Percentiles rank a stretch among this genome's conserved stretches.
These are phyloP conservation scores for Pythium pyrilobum DNA, from an alignment of 352 stramenopile species.

Conservation along the genomic window DNA sequence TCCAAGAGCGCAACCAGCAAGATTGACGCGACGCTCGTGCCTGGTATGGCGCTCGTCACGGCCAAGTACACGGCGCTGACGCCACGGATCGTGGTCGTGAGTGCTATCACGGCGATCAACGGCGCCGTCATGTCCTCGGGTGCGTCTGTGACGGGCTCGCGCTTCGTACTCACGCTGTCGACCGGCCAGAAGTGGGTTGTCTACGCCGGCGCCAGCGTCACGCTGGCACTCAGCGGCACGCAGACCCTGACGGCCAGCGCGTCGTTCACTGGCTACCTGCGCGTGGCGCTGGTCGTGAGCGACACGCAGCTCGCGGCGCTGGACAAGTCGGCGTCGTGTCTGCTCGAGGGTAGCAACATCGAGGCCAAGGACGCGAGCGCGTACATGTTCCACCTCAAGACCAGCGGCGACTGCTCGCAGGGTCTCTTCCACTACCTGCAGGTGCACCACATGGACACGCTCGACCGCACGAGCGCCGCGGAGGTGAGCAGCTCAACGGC, in stretches of 20 bases:
- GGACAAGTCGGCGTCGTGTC: conserved; percentile 31
- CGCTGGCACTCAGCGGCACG: conserved; percentile 29
- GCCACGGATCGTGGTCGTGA: conserved; percentile 33
- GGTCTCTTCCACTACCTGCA: conserved; percentile 61
- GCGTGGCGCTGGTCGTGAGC: conserved; percentile 5
- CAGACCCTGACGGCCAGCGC: conserved; percentile 28
- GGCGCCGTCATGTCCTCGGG: not conserved
- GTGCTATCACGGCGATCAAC: conserved; percentile 52
- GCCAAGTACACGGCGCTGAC: conserved; percentile 41
- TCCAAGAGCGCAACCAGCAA: conserved; percentile 23
- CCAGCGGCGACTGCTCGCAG: conserved; percentile 36
- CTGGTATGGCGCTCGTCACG: conserved; percentile 63
- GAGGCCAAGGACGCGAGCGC: conserved; percentile 34
- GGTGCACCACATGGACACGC: conserved; percentile 51
- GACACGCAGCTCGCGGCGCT: conserved; percentile 22
- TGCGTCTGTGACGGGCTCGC: not conserved
- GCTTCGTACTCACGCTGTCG: conserved; percentile 44
- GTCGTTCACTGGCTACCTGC: conserved; percentile 19
- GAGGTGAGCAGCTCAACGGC: conserved; percentile 46
- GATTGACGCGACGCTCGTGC: conserved; percentile 44
- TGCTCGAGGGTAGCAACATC: conserved; percentile 41
- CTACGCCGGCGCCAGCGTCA: conserved; percentile 36
- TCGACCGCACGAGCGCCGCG: conserved; percentile 37
- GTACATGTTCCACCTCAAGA: conserved; percentile 59
- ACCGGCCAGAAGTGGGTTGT: conserved; percentile 53